Evolutionary conservation across 1,284 basidiomycete genomes (phyloP).

Genomic region (Kalmanozyma brasiliensis): DNA sequence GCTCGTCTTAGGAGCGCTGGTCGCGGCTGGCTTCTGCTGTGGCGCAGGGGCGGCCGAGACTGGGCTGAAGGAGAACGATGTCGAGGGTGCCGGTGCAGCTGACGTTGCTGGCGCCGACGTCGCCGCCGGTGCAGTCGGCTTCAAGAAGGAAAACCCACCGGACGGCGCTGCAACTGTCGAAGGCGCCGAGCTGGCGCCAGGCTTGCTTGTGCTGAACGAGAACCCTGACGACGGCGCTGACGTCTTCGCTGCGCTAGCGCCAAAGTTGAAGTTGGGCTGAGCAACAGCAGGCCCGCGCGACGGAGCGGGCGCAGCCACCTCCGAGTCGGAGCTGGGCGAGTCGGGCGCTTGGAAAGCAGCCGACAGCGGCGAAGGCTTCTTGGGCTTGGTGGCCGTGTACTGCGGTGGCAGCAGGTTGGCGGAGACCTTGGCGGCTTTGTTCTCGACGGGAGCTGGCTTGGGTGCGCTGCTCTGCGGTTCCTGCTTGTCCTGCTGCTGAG

Average conservation of each 20-base stretch:
- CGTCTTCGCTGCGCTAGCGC: constrained; percentile 10
- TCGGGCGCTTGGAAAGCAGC: constrained; percentile 50
- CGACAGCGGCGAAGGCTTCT: constrained; percentile 56
- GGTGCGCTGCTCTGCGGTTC: constrained; percentile 7
- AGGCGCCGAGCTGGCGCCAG: constrained; percentile 3
- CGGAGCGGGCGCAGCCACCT: constrained; percentile 14
- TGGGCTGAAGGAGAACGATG: constrained; percentile 31
- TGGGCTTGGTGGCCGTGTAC: constrained; percentile 48
- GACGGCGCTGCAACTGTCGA: constrained; percentile 8
- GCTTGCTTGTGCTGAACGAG: constrained; percentile 32
- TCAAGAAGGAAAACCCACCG: constrained; percentile 20
- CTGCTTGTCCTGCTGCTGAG: constrained; percentile 23
- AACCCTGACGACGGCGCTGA: constrained; percentile 24
- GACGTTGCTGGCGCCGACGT: constrained; percentile 5
- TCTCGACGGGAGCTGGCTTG: constrained; percentile 7
- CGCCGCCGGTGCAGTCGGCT: constrained; percentile 7
- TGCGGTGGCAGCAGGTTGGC: constrained; percentile 36
- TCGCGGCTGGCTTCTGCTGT: constrained; percentile 6
- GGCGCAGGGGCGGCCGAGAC: constrained; percentile 11
- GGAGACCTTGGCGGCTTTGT: constrained; percentile 8
- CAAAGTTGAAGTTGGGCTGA: constrained; percentile 32
- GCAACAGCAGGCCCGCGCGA: constrained; percentile 13
- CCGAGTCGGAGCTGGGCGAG: constrained; percentile 50
- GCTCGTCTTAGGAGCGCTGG: constrained; percentile 6
- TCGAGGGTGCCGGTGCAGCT: constrained; percentile 10